Evolutionary conservation across 225 moss, liverwort and hornwort species (phyloP), one percentile per base, ranked within the genome.

Genomic region (Pseudoscleropodium purum): DNA sequence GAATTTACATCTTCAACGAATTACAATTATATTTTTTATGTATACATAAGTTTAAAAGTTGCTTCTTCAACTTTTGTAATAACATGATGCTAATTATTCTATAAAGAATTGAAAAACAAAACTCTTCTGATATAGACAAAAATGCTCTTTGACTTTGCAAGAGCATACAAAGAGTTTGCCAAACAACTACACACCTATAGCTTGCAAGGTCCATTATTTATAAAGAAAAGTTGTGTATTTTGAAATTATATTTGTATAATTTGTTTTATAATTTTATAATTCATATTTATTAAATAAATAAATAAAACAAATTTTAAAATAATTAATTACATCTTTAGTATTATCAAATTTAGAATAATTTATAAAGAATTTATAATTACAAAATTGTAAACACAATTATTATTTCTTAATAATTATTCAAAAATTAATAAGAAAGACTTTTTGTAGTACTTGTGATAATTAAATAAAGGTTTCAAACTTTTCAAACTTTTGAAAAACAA

Each of bases 91-190:
- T 18, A 74, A 3, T 9, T 3, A 3, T 17, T 74, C 29, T 67
- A 27, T 17, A 3, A 45, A 43, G 43, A 16, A 17, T 45, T 43
- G 0, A 43, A 73, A 15, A 27, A 36, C 45, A 45, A 73, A 27
- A 43, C 43, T 45, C 0, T 2, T 0, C 5, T 3, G 27, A 45
- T 29, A 29, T 29, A 0, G 3, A 29, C 3, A 45, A 16, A 16
- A 29, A 17, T 74, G 5, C 10, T 29, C 45, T 45, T 43, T 72
- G 27, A 41, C 0, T 72, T 3, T 1, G 1, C 27, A 72, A 45
- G 10, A 29, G 29, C 29, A 3, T 0, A 73, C 9, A 73, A 73
- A 43, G 0, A 43, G 0, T 69, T 69, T 68, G 70, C 5, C 5
- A 4, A 41, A 17, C 1, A 45, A 27, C 17, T 74, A 43, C 1